These are phyloP conservation scores for Nemania sp. DNA, from an alignment of 2,329 filamentous ascomycete genomes.

Conservation along the genomic window DNA sequence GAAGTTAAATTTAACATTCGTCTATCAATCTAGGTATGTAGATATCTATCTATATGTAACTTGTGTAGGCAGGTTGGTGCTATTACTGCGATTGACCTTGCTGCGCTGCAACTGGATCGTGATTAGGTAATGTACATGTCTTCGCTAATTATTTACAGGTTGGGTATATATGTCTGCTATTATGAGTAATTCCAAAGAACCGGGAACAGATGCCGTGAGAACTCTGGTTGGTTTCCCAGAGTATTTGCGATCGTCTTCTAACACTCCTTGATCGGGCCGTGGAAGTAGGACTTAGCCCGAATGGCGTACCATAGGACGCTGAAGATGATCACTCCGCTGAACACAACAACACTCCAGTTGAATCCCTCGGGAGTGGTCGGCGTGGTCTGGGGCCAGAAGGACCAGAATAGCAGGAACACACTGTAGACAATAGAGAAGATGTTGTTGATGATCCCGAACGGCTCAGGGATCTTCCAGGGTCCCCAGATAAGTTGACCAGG, in stretches of 20 bases:
- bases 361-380: slow-evolving; percentile 53
- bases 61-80: no score
- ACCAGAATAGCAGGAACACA: slow-evolving; percentile 67
- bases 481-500: slow-evolving; percentile 58
- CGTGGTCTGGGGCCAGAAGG: slow-evolving; percentile 60
- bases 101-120: background rate
- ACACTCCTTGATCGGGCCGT: slow-evolving; percentile 55
- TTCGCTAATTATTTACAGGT: slow-evolving; percentile 3
- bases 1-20: slow-evolving; percentile 1
- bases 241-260: background rate
- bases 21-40: background rate
- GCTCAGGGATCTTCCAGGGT: slow-evolving; percentile 65
- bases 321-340: slow-evolving; percentile 56
- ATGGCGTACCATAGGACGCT: slow-evolving; percentile 61
- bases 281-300: slow-evolving; percentile 58
- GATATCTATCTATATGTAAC: no score
- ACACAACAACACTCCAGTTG: slow-evolving; percentile 63
- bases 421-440: slow-evolving; percentile 65
- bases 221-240: background rate
- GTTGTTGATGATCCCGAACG: slow-evolving; percentile 66
- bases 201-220: background rate
- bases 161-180: background rate
- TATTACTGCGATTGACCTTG: background rate
- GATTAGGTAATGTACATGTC: background rate
- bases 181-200: background rate